Evolutionary conservation across 2,329 filamentous ascomycete genomes (phyloP).

Genomic region (Xylariaceae sp.): DNA sequence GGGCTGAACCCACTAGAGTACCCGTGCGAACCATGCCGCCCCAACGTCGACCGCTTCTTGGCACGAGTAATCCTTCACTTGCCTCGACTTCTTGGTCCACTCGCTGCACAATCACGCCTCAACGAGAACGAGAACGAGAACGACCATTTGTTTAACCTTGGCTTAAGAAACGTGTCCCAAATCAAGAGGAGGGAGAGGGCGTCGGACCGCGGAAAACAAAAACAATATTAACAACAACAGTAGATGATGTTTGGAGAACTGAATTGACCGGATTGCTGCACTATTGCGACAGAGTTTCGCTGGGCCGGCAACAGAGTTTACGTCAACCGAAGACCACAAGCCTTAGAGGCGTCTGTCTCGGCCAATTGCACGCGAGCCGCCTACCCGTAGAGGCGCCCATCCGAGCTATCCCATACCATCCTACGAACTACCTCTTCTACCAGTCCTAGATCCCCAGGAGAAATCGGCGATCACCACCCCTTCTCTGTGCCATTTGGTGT

Average conservation of each 20-base stretch:
- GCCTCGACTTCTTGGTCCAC: too few species aligned
- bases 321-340: slow-evolving; percentile 6
- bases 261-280: background rate
- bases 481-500: slow-evolving; percentile 21
- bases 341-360: background rate
- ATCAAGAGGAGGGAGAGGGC: slow-evolving; percentile 8
- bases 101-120: too few species aligned
- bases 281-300: slow-evolving; percentile 22
- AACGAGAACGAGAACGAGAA: too few species aligned
- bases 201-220: background rate
- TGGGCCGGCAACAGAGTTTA: slow-evolving; percentile 21
- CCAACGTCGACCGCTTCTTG: slow-evolving; percentile 18
- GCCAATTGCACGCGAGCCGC: slow-evolving; percentile 20
- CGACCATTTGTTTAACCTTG: slow-evolving; percentile 22
- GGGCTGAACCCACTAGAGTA: slow-evolving; percentile 36
- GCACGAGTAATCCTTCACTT: slow-evolving; percentile 20
- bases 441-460: slow-evolving; percentile 32
- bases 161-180: slow-evolving; percentile 15
- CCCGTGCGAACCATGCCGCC: slow-evolving; percentile 30
- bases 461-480: slow-evolving; percentile 34
- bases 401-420: slow-evolving; percentile 28
- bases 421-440: slow-evolving; percentile 21
- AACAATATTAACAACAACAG: too few species aligned
- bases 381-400: slow-evolving; percentile 25
- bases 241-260: slow-evolving; percentile 3